Percentiles rank a stretch among this genome's conserved stretches.
phyloP scores from a whole-genome alignment of 1,139 yeast species.

The Tardiomyces blankii region DNA sequence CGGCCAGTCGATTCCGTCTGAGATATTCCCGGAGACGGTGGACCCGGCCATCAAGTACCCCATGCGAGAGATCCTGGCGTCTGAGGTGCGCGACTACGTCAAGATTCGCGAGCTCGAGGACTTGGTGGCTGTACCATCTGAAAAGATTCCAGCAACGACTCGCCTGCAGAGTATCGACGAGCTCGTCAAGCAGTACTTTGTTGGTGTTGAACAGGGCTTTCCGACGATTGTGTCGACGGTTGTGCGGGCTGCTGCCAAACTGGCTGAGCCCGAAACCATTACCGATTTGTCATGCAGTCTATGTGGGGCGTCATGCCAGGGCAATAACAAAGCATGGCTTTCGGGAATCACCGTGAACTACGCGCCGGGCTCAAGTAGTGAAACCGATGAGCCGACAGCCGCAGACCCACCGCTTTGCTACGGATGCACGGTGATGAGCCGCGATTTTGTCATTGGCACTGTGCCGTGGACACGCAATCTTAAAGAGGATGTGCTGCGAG shows the following conservation, averaged over 20 bases:
- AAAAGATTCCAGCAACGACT: conserved; percentile 25
- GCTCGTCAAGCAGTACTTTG: conserved; percentile 63
- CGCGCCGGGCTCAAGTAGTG: conserved; percentile 31
- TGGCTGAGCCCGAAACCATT: conserved; percentile 36
- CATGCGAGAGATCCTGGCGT: conserved; percentile 56
- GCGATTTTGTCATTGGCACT: background rate
- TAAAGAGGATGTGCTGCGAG: background rate
- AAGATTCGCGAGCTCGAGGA: conserved; percentile 27
- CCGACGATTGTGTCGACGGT: conserved; percentile 93
- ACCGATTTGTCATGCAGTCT: conserved; percentile 16
- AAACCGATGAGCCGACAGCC: background rate
- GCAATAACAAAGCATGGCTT: conserved; percentile 60
- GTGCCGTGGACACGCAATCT: background rate
- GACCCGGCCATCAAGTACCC: conserved; percentile 48
- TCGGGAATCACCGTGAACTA: conserved; percentile 58
- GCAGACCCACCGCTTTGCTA: background rate
- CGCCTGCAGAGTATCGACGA: conserved; percentile 75
- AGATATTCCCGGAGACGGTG: conserved; percentile 7
- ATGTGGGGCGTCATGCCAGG: conserved; percentile 21
- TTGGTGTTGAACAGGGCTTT: conserved; percentile 64
- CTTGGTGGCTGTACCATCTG: conserved; percentile 6
- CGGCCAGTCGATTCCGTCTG: conserved; percentile 51
- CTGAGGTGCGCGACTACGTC: conserved; percentile 52
- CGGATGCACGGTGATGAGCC: background rate
- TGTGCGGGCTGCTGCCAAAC: conserved; percentile 76